Percentiles rank a stretch among this genome's conserved stretches.
Conservation (phyloP, 768 basidiomycete genomes). For the Naganishia onofrii region DNA sequence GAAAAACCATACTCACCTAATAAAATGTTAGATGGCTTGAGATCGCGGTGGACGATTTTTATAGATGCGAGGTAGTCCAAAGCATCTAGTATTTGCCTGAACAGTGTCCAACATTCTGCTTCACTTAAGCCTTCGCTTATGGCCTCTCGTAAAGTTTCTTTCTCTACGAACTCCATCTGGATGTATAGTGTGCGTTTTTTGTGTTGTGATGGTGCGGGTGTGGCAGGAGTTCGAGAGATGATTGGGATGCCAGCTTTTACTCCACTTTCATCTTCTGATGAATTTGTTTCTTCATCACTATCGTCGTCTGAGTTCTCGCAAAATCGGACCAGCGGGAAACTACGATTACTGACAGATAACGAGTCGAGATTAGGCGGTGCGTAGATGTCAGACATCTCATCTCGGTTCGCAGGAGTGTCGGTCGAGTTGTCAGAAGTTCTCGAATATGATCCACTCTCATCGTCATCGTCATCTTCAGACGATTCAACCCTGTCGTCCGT, state of each 20-base stretch:
- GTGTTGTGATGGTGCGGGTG: background rate
- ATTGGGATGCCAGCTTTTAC: slow-evolving; percentile 10
- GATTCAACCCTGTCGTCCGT: slow-evolving; percentile 24
- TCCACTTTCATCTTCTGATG: slow-evolving; percentile 17
- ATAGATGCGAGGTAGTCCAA: slow-evolving; percentile 82
- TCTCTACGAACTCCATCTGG: slow-evolving; percentile 70
- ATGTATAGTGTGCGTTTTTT: slow-evolving; percentile 72
- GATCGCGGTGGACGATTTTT: slow-evolving; percentile 76
- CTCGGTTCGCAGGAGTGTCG: slow-evolving; percentile 12
- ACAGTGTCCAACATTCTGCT: slow-evolving; percentile 83
- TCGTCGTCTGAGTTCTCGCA: slow-evolving; percentile 50
- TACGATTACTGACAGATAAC: slow-evolving; percentile 57
- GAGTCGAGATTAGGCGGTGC: slow-evolving; percentile 61
- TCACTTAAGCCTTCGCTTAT: slow-evolving; percentile 67
- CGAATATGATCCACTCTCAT: slow-evolving; percentile 11
- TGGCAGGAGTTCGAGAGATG: slow-evolving; percentile 15
- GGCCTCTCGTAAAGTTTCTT: slow-evolving; percentile 74
- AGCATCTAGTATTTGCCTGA: slow-evolving; percentile 85
- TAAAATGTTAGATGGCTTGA: slow-evolving; percentile 91
- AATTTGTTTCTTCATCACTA: slow-evolving; percentile 38
- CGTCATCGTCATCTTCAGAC: background rate
- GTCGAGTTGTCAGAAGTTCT: background rate
- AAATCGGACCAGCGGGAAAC: slow-evolving; percentile 83
- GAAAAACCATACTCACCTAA: slow-evolving; percentile 63
- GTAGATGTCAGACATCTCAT: slow-evolving; percentile 57